Evolutionary conservation across 805 yeast genomes (phyloP).

Genomic region (Priceomyces carsonii): DNA sequence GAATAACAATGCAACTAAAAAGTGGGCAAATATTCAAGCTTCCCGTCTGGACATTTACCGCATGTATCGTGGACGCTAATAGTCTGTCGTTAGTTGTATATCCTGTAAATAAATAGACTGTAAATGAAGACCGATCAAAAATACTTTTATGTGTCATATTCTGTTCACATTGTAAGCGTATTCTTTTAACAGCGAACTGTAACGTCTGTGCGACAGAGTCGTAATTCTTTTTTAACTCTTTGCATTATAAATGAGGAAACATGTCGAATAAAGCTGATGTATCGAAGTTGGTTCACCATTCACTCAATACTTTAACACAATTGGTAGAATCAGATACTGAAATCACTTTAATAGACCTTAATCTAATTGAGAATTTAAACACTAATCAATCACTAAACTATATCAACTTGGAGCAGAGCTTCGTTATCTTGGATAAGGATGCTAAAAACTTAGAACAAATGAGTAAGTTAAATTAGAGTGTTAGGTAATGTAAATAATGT

Average conservation of each 20-base stretch:
- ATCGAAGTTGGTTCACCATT: constrained; percentile 25
- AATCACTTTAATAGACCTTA: constrained; percentile 45
- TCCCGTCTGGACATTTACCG: constrained; percentile 53
- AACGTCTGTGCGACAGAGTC: neutral
- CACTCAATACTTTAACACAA: constrained; percentile 29
- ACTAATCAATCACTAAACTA: constrained; percentile 59
- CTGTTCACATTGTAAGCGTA: too few relatives aligned
- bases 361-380: constrained; percentile 53
- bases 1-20: constrained; percentile 63
- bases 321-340: constrained; percentile 43
- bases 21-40: constrained; percentile 55
- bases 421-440: constrained; percentile 46
- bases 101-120: too few relatives aligned
- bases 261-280: constrained; percentile 30
- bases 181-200: neutral
- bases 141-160: neutral
- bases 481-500: too few relatives aligned
- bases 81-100: too few relatives aligned
- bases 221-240: constrained; percentile 3
- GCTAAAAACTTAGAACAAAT: constrained; percentile 26
- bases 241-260: too few relatives aligned
- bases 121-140: too few relatives aligned
- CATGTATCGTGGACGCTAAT: constrained; percentile 63
- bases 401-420: constrained; percentile 40
- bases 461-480: too few relatives aligned